These are phyloP conservation scores for Syzygium jambos DNA, from an alignment of 345 rosid species.

Conservation along the genomic window DNA sequence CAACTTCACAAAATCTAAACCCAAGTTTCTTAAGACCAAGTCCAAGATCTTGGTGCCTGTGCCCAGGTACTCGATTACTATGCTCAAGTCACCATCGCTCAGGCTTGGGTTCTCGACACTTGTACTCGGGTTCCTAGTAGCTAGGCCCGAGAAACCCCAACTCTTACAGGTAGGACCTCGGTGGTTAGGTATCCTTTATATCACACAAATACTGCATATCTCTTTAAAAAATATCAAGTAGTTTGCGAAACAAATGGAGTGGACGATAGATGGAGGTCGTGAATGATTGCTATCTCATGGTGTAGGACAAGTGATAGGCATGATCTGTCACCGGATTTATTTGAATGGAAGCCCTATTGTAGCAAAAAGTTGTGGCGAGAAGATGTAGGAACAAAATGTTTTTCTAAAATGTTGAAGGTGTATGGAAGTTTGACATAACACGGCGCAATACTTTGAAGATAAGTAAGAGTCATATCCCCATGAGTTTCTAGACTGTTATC, in stretches of 20 bases:
- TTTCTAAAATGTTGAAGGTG: background rate
- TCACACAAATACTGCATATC: too few species aligned
- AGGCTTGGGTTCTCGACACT: background rate
- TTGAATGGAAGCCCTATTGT: background rate
- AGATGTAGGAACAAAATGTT: background rate
- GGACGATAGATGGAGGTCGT: background rate
- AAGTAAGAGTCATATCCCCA: background rate
- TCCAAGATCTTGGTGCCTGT: background rate
- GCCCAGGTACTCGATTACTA: background rate
- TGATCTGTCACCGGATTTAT: background rate
- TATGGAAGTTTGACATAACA: background rate
- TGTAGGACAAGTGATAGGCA: background rate
- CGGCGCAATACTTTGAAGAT: background rate
- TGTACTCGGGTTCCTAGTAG: accelerated
- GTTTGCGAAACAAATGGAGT: background rate
- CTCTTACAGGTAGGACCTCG: too few species aligned
- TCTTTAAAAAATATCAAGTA: too few species aligned
- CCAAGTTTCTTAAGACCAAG: background rate
- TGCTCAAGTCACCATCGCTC: too few species aligned
- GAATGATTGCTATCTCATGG: background rate
- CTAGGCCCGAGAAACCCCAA: too few species aligned
- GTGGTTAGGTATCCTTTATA: too few species aligned
- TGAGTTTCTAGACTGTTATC: background rate
- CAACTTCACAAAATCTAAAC: background rate
- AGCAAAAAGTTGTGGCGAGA: background rate